Conservation (phyloP, 2,329 filamentous ascomycete species). For the Arachnopeziza araneosa region DNA sequence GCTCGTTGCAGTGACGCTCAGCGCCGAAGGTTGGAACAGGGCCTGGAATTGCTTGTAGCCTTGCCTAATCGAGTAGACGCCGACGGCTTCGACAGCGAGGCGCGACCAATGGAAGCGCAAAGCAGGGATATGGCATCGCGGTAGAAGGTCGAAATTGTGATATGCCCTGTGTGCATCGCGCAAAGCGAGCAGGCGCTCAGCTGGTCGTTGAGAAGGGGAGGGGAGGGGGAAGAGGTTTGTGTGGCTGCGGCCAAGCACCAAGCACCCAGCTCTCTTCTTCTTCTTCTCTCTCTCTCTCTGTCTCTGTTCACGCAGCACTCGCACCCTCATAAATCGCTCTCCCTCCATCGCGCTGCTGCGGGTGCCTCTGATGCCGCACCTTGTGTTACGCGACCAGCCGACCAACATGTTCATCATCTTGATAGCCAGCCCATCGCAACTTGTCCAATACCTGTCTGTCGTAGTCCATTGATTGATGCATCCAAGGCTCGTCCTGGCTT, state of each 20-base stretch:
- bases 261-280: no score
- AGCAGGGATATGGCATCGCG: slow-evolving; percentile 23
- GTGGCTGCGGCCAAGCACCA: background rate
- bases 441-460: no score
- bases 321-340: background rate
- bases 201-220: slow-evolving; percentile 3
- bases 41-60: slow-evolving; percentile 13
- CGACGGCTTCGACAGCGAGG: slow-evolving; percentile 20
- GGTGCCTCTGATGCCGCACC: no score
- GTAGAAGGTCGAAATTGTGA: slow-evolving; percentile 25
- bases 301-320: slow-evolving; percentile 1
- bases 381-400: no score
- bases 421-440: no score
- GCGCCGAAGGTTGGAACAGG: slow-evolving; percentile 6
- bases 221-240: background rate
- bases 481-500: no score
- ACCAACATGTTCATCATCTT: no score
- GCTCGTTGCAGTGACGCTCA: slow-evolving; percentile 2
- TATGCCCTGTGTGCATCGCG: slow-evolving; percentile 23
- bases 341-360: no score
- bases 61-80: slow-evolving; percentile 31
- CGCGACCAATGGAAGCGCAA: slow-evolving; percentile 23
- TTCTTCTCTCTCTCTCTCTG: no score
- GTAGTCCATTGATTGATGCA: no score
- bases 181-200: slow-evolving; percentile 26